Evolutionary conservation across 768 basidiomycete species (phyloP), one percentile per base, ranked within the genome.

Genomic region (Galerina marginata): DNA sequence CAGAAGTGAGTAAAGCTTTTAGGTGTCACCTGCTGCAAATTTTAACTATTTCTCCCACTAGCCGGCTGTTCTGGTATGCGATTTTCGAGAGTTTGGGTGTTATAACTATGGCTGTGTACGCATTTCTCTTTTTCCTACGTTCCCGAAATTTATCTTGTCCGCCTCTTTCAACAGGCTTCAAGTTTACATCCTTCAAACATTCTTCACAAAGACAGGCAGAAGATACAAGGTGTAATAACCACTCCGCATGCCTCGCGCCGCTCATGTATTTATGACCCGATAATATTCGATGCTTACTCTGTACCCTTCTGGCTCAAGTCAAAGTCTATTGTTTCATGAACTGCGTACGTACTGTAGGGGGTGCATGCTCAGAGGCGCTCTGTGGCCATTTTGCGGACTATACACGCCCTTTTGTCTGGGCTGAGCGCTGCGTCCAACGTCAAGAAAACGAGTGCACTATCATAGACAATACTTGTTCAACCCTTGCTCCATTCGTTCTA

Each of bases 1-100:
- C 91, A 93, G 79, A 91, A 87, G 93, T 93, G 57, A 40, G 80
- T 64, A 56, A 15, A 57, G 43, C 25, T 25, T 4, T 7, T 39
- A 7, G 23, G 38, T 39, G 15, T 12, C 16, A 16, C 7, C 6
- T 7, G 16, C 45, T 47, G 10, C 29, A 20, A 3, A 12, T 39
- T 33, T 16, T 54, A 51, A 40, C 46, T 50, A 42, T 58, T 33
- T 56, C n/a, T 9, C 65, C 44, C 60, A n/a, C 29, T 49, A 93
- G 91, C 71, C 90, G 93, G 37, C 81, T 98, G 56, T 98, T 97
- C 76, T 98, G 95, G 95, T 96, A 96, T 69, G 92, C 88, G 1
- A 79, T 94, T 4, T 75, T 94, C 46, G 95, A 96, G 78, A 89
- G 88, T 46, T 53, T 90, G 42, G 91, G 81, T 14, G 82, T 96